These are phyloP conservation scores for Erythrophleum fordii DNA, from an alignment of 306 rosid species.

Conservation along the genomic window DNA sequence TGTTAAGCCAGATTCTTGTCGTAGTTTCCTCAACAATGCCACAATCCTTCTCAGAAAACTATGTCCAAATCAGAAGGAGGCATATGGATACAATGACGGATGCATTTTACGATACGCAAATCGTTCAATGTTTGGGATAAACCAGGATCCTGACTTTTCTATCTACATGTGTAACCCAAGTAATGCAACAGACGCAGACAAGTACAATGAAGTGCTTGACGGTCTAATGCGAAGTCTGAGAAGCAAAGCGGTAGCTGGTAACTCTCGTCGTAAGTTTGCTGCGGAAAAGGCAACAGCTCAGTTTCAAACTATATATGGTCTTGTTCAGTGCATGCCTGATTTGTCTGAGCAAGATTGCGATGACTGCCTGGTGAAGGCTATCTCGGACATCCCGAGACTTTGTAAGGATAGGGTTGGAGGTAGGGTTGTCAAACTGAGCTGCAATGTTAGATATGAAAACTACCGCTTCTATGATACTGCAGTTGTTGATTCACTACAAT, in stretches of 20 bases:
- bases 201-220: neutral
- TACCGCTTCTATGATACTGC: neutral
- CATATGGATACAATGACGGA: neutral
- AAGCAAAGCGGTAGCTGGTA: neutral
- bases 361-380: neutral
- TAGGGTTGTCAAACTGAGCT: neutral
- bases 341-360: neutral
- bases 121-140: neutral
- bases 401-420: neutral
- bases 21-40: conserved; percentile 36
- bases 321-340: neutral
- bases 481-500: neutral
- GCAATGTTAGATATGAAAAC: neutral
- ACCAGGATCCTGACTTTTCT: neutral
- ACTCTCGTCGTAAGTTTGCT: neutral
- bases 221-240: neutral
- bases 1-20: conserved; percentile 8
- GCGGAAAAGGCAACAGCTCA: neutral
- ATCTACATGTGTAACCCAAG: neutral
- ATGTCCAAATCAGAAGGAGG: neutral
- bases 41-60: neutral
- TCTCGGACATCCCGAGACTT: neutral
- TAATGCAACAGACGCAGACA: neutral
- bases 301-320: neutral
- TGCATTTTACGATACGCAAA: neutral